Percentiles rank a stretch among this genome's conserved stretches.
Evolutionary conservation across 1,284 basidiomycete genomes (phyloP).

Genomic region (Mycosarcoma maydis): DNA sequence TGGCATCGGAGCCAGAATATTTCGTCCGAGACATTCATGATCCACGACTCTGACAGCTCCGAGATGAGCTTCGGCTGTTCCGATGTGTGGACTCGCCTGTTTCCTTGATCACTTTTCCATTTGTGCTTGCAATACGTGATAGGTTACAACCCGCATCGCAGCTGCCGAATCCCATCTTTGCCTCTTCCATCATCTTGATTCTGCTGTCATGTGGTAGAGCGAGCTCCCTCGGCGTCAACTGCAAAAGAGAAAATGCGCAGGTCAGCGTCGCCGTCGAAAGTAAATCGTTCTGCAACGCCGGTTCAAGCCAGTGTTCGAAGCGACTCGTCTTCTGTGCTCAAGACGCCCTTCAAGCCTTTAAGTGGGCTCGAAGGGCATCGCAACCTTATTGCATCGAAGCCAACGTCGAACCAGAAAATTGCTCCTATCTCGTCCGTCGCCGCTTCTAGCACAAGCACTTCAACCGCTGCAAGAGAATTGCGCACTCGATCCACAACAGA

Average conservation of each 20-base stretch:
- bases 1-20: too few species aligned
- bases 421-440: too few species aligned
- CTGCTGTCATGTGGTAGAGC: not conserved
- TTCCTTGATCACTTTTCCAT: too few species aligned
- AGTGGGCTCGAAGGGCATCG: constrained; percentile 19
- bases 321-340: constrained; percentile 15
- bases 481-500: constrained; percentile 14
- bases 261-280: constrained; percentile 36
- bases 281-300: not conserved
- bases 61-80: too few species aligned
- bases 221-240: not conserved
- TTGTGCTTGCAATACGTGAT: too few species aligned
- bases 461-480: constrained; percentile 5
- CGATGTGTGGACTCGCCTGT: too few species aligned
- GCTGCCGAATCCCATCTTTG: not conserved
- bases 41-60: too few species aligned
- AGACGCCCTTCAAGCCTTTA: constrained; percentile 27
- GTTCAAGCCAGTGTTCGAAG: not conserved
- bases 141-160: too few species aligned
- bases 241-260: constrained; percentile 17
- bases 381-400: not conserved
- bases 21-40: too few species aligned
- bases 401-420: too few species aligned
- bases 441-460: not conserved
- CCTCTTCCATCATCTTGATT: too few species aligned